phyloP scores from a whole-genome alignment of 2,329 filamentous ascomycete genomes.

The Taxawa tesnikishii region DNA sequence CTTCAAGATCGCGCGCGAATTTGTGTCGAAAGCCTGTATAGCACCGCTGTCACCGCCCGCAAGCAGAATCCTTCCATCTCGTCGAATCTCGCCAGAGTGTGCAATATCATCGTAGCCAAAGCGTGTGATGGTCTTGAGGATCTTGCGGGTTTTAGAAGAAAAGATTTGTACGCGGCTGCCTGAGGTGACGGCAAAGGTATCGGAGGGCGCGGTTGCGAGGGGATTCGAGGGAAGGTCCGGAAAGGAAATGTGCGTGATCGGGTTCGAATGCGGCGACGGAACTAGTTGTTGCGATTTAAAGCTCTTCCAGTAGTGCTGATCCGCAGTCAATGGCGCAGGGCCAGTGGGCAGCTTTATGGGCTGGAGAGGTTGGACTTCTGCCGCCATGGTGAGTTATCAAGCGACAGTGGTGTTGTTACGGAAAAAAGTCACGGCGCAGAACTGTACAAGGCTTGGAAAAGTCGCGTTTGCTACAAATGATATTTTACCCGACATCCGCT shows the following conservation, averaged over 20 bases:
- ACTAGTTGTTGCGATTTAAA: conserved; percentile 88
- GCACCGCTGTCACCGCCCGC: conserved; percentile 85
- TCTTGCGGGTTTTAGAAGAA: conserved; percentile 81
- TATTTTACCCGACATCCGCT: too few relatives aligned
- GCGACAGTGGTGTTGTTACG: too few relatives aligned
- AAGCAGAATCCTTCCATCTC: conserved; percentile 78
- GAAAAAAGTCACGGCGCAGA: too few relatives aligned
- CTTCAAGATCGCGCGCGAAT: conserved; percentile 79
- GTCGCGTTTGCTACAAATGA: too few relatives aligned
- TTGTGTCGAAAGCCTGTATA: conserved; percentile 91
- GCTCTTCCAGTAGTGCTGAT: conserved; percentile 91
- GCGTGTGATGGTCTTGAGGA: conserved; percentile 84
- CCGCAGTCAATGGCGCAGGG: conserved; percentile 71
- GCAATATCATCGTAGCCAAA: conserved; percentile 72
- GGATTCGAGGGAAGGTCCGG: conserved; percentile 37
- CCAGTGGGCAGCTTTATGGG: conserved; percentile 74
- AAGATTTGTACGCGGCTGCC: conserved; percentile 89
- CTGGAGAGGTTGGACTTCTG: conserved; percentile 68
- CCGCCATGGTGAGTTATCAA: conserved; percentile 52
- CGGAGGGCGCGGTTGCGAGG: conserved; percentile 34
- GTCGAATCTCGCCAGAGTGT: conserved; percentile 75
- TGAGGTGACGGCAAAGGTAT: conserved; percentile 86
- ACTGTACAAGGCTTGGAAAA: too few relatives aligned
- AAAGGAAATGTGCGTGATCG: conserved; percentile 81
- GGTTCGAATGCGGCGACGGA: conserved; percentile 79